Percentiles rank a stretch among this genome's conserved stretches.
Conservation (phyloP, 768 basidiomycete species). For the Lentinula guzmanii region DNA sequence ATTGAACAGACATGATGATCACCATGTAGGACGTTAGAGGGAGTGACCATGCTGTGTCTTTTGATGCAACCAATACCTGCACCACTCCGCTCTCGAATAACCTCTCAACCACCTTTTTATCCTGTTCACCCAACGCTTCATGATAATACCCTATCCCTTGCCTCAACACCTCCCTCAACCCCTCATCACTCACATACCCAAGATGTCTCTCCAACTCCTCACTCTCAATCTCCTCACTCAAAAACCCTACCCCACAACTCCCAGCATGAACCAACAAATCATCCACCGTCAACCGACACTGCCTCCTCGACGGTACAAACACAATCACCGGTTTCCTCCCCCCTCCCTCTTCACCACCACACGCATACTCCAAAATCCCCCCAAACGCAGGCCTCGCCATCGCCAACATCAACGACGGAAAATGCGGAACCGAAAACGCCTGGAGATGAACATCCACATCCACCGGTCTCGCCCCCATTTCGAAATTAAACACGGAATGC, state of each 20-base stretch:
- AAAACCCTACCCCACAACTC: constrained; percentile 57
- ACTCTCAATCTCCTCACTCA: too few relatives aligned
- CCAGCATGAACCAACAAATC: constrained; percentile 82
- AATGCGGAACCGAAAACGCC: constrained; percentile 94
- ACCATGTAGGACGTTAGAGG: constrained; percentile 96
- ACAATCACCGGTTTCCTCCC: constrained; percentile 82
- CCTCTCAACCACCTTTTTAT: constrained; percentile 89
- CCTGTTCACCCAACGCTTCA: constrained; percentile 86
- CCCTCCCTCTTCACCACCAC: constrained; percentile 10
- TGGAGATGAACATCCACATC: constrained; percentile 98
- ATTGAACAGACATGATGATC: constrained; percentile 99
- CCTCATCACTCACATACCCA: constrained; percentile 73
- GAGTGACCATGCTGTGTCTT: constrained; percentile 95
- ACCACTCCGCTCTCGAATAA: constrained; percentile 93
- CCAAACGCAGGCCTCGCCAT: constrained; percentile 99
- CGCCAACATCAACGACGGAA: constrained; percentile 96
- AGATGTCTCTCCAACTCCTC: constrained; percentile 51
- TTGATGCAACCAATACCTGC: constrained; percentile 90
- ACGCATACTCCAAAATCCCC: constrained; percentile 81
- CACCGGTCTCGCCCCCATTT: constrained; percentile 92
- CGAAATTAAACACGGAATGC: constrained; percentile 97
- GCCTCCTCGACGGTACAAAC: constrained; percentile 90
- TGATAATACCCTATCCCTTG: constrained; percentile 96
- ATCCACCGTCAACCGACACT: constrained; percentile 90
- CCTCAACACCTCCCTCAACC: constrained; percentile 72